Conservation (phyloP, 2,329 filamentous ascomycete genomes). For the Colletotrichum spaethianum region DNA sequence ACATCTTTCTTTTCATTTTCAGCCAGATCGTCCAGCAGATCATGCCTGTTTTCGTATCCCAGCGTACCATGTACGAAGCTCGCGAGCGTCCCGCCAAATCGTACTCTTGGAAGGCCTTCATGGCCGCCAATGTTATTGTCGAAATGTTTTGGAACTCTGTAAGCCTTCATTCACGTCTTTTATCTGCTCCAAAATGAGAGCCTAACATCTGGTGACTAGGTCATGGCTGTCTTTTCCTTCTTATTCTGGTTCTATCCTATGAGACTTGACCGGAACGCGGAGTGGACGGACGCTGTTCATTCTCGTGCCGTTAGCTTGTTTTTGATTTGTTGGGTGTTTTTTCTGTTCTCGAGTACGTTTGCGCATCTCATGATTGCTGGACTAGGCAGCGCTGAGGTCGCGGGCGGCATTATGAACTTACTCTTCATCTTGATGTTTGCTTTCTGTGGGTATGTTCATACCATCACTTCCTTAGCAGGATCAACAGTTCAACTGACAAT, state of each 20-base stretch:
- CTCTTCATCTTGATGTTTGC: slow-evolving; percentile 62
- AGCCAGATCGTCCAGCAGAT: slow-evolving; percentile 60
- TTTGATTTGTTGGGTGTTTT: slow-evolving; percentile 73
- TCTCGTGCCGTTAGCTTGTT: slow-evolving; percentile 73
- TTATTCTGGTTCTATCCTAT: slow-evolving; percentile 79
- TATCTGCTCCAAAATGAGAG: background rate
- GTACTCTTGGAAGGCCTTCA: slow-evolving; percentile 78
- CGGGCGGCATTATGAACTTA: slow-evolving; percentile 61
- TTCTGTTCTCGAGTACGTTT: slow-evolving; percentile 77
- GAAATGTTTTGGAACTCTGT: slow-evolving; percentile 77
- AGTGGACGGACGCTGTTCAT: slow-evolving; percentile 60
- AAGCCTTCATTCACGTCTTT: background rate
- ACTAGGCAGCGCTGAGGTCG: slow-evolving; percentile 73
- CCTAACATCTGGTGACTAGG: slow-evolving; percentile 14
- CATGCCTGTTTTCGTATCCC: slow-evolving; percentile 77
- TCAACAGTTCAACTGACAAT: background rate
- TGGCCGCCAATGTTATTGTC: slow-evolving; percentile 75
- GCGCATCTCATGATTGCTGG: slow-evolving; percentile 75
- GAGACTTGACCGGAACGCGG: slow-evolving; percentile 72
- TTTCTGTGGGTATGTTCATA: slow-evolving; percentile 62
- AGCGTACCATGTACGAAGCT: slow-evolving; percentile 75
- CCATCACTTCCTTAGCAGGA: too few relatives aligned
- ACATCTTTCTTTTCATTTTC: slow-evolving; percentile 74
- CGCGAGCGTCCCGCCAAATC: slow-evolving; percentile 76
- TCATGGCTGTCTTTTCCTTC: slow-evolving; percentile 73